Percentiles rank a stretch among this genome's conserved stretches.
phyloP scores from a whole-genome alignment of 2,329 filamentous ascomycete species.

The Botrytis deweyae region DNA sequence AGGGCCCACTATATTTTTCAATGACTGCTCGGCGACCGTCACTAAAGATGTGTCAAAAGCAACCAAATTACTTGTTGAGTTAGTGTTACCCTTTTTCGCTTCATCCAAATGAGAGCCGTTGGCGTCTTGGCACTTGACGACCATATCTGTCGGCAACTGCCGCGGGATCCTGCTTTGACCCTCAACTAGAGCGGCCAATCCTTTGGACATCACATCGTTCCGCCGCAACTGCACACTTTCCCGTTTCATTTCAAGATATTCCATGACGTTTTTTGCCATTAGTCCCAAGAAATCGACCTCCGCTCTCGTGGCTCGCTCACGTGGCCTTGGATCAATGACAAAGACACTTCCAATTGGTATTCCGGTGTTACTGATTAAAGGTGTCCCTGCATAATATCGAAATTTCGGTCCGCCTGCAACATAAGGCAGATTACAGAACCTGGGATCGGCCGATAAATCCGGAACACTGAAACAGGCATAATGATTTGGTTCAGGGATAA shows the following conservation, averaged over 20 bases:
- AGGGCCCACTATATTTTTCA: conserved; percentile 3
- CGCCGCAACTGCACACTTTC: conserved; percentile 50
- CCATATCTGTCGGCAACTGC: background rate
- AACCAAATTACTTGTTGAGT: background rate
- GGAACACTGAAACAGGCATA: conserved; percentile 26
- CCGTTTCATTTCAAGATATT: conserved; percentile 57
- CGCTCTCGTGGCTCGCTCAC: conserved; percentile 44
- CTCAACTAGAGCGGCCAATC: conserved; percentile 52
- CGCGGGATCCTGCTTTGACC: conserved; percentile 32
- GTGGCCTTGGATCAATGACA: conserved; percentile 55
- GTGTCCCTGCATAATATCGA: conserved; percentile 26
- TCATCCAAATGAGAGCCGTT: background rate
- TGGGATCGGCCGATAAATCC: conserved; percentile 21
- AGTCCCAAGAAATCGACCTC: conserved; percentile 55
- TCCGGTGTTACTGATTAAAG: conserved; percentile 21
- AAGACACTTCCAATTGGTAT: conserved; percentile 55
- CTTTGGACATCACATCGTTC: conserved; percentile 52
- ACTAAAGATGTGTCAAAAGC: background rate
- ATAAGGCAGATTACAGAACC: conserved; percentile 25
- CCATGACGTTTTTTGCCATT: conserved; percentile 54
- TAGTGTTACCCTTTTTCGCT: background rate
- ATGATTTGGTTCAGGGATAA: conserved; percentile 9
- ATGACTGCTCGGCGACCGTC: conserved; percentile 14
- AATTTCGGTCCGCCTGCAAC: conserved; percentile 23
- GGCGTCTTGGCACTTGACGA: background rate